Evolutionary conservation across 2,329 filamentous ascomycete species (phyloP), one percentile per base, ranked within the genome.

Genomic region (Metarhizium guizhouense): DNA sequence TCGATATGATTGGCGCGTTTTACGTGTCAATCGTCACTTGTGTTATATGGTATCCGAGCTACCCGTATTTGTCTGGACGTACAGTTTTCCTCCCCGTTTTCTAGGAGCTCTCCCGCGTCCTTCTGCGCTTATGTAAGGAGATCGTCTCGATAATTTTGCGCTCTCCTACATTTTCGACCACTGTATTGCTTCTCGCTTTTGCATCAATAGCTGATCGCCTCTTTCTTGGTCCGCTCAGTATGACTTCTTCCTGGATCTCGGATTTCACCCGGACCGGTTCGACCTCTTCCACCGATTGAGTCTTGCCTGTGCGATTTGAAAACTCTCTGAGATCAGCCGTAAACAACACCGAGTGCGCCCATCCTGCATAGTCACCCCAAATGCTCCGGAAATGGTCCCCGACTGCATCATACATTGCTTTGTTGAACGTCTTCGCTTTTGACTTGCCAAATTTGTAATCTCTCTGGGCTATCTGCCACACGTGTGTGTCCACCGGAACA

Each of bases 321-420:
- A 97, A 97, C 0, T 89, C 83, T 65, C 84, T 88, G 56, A 99
- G 71, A 66, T 99, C 92, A 0, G 94, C 95, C 0, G 94, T 95
- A 66, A 99, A 99, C 13, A 99, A 77, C 8, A 99, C 94, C 3
- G 90, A 95, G 73, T 99, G 94, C 10, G 95, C 94, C 95, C 95
- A 99, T 1, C 94, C 94, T 1, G 94, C 94, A 64, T 97, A 89
- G 57, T 87, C 82, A 0, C 94, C 94, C 94, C 95, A 99, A 0
- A 97, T 78, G 42, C 79, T 78, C 55, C 94, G 82, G 65, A 99
- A 99, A 64, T 95, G 88, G 60, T 95, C 88, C 0, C 88, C 94
- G 14, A 99, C 84, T 0, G 90, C 89, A 67, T 94, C 86, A 65
- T 99, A 97, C 60, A 90, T 92, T 45, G 80, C 82, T 67, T 95